Percentiles rank a stretch among this genome's conserved stretches.
phyloP scores from a whole-genome alignment of 2,329 filamentous ascomycete genomes.

The Immersiporthe knoxdaviesiana region DNA sequence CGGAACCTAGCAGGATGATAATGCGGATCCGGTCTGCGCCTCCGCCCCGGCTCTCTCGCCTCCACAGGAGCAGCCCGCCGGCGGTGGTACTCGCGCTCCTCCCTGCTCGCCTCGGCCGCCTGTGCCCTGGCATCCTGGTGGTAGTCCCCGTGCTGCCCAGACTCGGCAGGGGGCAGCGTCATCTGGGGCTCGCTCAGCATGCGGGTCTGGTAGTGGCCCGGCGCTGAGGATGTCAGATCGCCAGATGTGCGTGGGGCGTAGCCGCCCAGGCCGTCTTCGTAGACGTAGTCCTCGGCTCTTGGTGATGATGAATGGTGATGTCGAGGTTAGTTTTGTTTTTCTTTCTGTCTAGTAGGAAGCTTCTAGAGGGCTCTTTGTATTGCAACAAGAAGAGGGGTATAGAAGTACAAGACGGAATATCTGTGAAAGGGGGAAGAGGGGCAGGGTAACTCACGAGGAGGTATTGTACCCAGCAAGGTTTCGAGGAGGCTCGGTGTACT shows the following conservation, averaged over 20 bases:
- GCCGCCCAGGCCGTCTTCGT: not conserved
- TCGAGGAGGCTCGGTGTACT: not conserved
- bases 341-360: no score
- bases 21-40: not conserved
- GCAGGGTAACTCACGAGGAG: not conserved
- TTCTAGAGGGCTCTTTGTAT: not conserved
- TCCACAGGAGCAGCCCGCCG: not conserved
- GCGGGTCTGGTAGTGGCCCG: constrained; percentile 2
- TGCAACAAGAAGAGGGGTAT: not conserved
- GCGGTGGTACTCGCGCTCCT: not conserved
- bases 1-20: not conserved
- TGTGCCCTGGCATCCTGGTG: not conserved
- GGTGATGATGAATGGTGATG: not conserved
- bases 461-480: not conserved
- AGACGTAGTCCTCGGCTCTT: constrained; percentile 5
- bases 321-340: not conserved
- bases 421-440: no score
- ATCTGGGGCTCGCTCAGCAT: constrained; percentile 10
- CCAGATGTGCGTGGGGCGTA: not conserved
- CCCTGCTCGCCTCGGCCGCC: not conserved
- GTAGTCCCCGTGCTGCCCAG: not conserved
- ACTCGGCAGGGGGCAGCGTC: not conserved
- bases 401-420: not conserved
- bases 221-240: not conserved
- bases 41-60: not conserved